phyloP scores from a whole-genome alignment of 2,329 filamentous ascomycete species.

The Diaporthe capsici region DNA sequence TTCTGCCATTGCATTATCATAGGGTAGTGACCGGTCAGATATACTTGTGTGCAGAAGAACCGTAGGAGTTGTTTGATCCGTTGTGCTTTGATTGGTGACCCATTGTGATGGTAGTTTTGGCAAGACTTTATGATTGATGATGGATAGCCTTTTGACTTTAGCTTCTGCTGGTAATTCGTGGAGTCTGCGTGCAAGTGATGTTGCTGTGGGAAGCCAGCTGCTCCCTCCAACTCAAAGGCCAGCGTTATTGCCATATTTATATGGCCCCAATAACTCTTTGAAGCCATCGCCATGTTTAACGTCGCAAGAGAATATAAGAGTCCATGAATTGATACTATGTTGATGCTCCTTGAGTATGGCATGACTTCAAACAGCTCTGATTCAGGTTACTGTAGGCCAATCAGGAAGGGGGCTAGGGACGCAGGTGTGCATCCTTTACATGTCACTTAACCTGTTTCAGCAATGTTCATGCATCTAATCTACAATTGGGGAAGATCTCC shows the following conservation, averaged over 20 bases:
- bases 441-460: not conserved
- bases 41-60: not conserved
- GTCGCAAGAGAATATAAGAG: not conserved
- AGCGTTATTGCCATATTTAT: not conserved
- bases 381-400: not conserved
- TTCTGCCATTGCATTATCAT: accelerated
- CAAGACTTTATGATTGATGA: not conserved
- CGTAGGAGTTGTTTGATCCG: not conserved
- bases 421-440: slow-evolving; percentile 24
- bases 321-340: slow-evolving; percentile 9
- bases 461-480: not conserved
- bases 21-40: not conserved
- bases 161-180: not conserved
- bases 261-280: not conserved
- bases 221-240: no score
- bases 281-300: not conserved
- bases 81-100: not conserved
- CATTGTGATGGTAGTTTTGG: not conserved
- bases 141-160: not conserved
- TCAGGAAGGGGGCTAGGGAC: not conserved
- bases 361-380: slow-evolving; percentile 9
- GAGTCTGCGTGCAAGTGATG: not conserved
- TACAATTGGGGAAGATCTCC: not conserved
- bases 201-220: not conserved
- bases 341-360: not conserved